Percentiles rank a stretch among this genome's conserved stretches.
Evolutionary conservation across 208 protist species (phyloP).

Genomic region (Leishmania lainsoni): DNA sequence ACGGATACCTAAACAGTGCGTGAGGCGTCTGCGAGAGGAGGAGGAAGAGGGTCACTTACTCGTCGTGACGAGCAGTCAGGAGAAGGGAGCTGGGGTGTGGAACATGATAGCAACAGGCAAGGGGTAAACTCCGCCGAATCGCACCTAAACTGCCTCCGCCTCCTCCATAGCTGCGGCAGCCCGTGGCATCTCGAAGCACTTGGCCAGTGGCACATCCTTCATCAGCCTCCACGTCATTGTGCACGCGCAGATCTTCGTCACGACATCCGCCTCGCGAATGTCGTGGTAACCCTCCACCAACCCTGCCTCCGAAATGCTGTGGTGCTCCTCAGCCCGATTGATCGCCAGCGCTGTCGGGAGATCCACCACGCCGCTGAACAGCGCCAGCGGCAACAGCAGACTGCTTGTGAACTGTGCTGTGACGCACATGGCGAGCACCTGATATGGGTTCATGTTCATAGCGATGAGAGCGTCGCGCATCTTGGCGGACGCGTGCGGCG

Average conservation of each 20-base stretch:
- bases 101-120: background rate
- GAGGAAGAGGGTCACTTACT: background rate
- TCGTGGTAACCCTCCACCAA: slow-evolving; percentile 92
- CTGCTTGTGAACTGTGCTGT: slow-evolving; percentile 92
- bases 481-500: slow-evolving; percentile 46
- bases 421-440: slow-evolving; percentile 90
- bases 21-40: background rate
- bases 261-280: slow-evolving; percentile 87
- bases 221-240: slow-evolving; percentile 81
- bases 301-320: slow-evolving; percentile 74
- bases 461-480: slow-evolving; percentile 76
- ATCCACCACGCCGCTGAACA: slow-evolving; percentile 78
- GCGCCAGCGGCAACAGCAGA: slow-evolving; percentile 85
- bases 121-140: background rate
- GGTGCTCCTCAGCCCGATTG: slow-evolving; percentile 86
- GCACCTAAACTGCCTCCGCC: slow-evolving; percentile 16
- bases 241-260: slow-evolving; percentile 89
- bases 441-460: slow-evolving; percentile 91
- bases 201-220: slow-evolving; percentile 70
- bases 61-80: background rate
- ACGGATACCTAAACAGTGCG: too few relatives aligned
- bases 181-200: slow-evolving; percentile 79
- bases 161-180: too few relatives aligned
- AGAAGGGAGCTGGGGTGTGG: background rate
- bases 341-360: slow-evolving; percentile 78